Percentiles rank a stretch among this genome's conserved stretches.
Evolutionary conservation across 345 rosid species (phyloP).

Genomic region (Noccaea caerulescens): DNA sequence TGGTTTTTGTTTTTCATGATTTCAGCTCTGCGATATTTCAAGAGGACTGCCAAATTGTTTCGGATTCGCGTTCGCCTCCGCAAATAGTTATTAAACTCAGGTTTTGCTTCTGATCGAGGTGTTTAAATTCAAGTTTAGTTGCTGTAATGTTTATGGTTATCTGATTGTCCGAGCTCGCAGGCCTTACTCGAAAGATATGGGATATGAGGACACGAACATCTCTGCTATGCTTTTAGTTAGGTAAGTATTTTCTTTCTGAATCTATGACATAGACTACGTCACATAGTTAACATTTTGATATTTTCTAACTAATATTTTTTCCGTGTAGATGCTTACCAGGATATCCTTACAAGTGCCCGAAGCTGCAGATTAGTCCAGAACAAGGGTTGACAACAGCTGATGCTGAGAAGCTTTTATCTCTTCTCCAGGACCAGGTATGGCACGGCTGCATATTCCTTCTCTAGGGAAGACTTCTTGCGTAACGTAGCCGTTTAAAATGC

Average conservation of each 20-base stretch:
- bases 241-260: conserved; percentile 45
- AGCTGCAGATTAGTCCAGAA: conserved; percentile 79
- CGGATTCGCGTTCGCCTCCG: conserved; percentile 55
- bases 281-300: neutral
- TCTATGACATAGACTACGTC: neutral
- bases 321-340: conserved; percentile 83
- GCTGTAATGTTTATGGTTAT: conserved; percentile 19
- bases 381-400: conserved; percentile 72
- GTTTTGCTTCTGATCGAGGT: conserved; percentile 44
- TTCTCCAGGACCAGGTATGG: conserved; percentile 83
- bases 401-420: conserved; percentile 74
- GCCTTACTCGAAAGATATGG: conserved; percentile 94
- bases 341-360: conserved; percentile 93
- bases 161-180: conserved; percentile 46
- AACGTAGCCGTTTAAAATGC: neutral
- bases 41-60: conserved; percentile 78
- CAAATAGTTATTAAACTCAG: conserved; percentile 79
- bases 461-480: neutral
- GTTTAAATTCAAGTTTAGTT: conserved; percentile 31
- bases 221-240: conserved; percentile 83
- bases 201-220: conserved; percentile 77
- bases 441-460: conserved; percentile 10
- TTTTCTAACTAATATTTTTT: conserved; percentile 32
- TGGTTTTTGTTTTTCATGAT: conserved; percentile 17
- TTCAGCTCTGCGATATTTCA: conserved; percentile 83